These are phyloP conservation scores for Trifolium fragiferum DNA, from an alignment of 306 rosid genomes.

Conservation along the genomic window DNA sequence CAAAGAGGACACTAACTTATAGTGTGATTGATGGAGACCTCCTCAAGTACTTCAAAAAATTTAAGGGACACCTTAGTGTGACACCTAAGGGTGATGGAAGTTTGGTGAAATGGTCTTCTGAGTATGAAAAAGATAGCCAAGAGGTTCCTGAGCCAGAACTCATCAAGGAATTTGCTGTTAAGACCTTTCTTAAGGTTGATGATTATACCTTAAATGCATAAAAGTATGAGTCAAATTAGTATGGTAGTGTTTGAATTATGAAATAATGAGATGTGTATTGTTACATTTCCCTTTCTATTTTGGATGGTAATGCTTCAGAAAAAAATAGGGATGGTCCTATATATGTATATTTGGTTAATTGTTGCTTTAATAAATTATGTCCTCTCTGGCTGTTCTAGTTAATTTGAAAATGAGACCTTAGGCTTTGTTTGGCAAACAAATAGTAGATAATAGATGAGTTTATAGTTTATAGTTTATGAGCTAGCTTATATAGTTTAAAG, in stretches of 20 bases:
- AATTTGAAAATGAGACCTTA: no score
- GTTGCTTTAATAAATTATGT: neutral
- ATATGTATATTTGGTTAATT: conserved; percentile 1
- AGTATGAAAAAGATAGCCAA: conserved; percentile 72
- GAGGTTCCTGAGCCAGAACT: conserved; percentile 61
- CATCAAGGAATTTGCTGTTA: conserved; percentile 70
- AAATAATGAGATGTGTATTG: conserved; percentile 35
- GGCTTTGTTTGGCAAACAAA: no score
- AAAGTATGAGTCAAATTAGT: neutral
- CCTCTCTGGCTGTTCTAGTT: no score
- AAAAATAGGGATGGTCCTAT: neutral
- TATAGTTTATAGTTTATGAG: no score
- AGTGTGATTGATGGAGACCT: conserved; percentile 78
- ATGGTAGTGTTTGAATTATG: neutral
- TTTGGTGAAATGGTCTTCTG: conserved; percentile 66
- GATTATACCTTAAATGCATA: conserved; percentile 50
- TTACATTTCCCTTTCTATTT: conserved; percentile 9
- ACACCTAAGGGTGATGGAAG: conserved; percentile 65
- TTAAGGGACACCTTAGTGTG: conserved; percentile 58
- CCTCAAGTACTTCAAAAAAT: conserved; percentile 64
- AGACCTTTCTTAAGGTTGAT: conserved; percentile 77
- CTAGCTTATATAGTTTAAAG: no score
- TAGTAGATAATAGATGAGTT: no score
- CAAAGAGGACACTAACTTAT: conserved; percentile 56
- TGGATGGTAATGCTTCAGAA: neutral